A percentile compares a stretch with the other conserved stretches of the same genome.
phyloP scores from a whole-genome alignment of 148 eudicot species.

The Chenopodium quinoa region DNA sequence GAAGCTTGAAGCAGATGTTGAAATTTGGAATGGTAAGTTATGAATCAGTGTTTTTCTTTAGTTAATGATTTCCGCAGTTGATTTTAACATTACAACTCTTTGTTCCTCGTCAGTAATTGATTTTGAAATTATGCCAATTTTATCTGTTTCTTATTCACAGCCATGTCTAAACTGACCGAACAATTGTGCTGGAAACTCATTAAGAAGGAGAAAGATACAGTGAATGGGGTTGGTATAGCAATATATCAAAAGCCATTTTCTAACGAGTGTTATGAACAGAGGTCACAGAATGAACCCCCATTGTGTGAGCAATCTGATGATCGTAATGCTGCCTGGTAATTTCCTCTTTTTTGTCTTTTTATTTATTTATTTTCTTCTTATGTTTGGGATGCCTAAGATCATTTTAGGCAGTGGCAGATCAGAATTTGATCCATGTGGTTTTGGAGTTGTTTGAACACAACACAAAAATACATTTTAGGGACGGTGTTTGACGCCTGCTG shows the following conservation, averaged over 20 bases:
- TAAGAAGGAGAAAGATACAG: slow-evolving; percentile 59
- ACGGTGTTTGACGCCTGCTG: too few relatives aligned
- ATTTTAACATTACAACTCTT: neutral
- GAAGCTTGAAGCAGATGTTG: slow-evolving; percentile 55
- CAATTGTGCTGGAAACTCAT: slow-evolving; percentile 85
- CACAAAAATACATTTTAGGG: too few relatives aligned
- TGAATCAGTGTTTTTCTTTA: neutral
- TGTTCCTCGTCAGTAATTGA: neutral
- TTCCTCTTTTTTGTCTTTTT: neutral
- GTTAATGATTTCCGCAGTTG: neutral
- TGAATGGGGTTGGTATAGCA: slow-evolving; percentile 76
- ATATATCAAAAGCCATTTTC: slow-evolving; percentile 66
- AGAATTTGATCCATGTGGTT: too few relatives aligned
- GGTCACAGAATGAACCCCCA: slow-evolving; percentile 61
- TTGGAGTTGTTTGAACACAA: too few relatives aligned
- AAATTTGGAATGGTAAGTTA: slow-evolving; percentile 59
- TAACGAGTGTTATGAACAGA: slow-evolving; percentile 75
- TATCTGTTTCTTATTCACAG: slow-evolving; percentile 40
- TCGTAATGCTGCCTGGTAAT: slow-evolving; percentile 49
- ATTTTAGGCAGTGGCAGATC: neutral
- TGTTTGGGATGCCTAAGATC: neutral
- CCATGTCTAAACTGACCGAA: slow-evolving; percentile 73
- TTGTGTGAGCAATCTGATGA: slow-evolving; percentile 56
- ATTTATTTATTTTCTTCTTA: neutral
- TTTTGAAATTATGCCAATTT: neutral